A percentile compares a stretch with the other conserved stretches of the same genome.
Conservation (phyloP, 768 basidiomycete genomes). For the Termitomyces sp. region DNA sequence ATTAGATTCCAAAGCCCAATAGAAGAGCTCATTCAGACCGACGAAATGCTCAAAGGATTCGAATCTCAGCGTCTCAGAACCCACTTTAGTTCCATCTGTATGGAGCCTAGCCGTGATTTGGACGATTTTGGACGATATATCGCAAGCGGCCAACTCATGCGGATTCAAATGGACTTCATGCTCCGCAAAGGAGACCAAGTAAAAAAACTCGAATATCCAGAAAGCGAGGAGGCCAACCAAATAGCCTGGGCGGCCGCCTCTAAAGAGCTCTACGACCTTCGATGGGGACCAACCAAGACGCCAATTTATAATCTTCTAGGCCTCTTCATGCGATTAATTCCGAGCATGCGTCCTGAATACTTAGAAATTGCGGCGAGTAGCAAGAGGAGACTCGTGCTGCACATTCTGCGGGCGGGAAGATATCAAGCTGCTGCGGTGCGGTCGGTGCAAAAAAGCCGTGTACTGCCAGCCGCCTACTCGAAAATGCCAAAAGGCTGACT, state of each 20-base stretch:
- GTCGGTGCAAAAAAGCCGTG: constrained; percentile 29
- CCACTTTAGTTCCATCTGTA: constrained; percentile 28
- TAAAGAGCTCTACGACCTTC: constrained; percentile 27
- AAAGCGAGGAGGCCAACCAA: background rate
- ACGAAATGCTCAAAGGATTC: constrained; percentile 28
- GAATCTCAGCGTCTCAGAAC: constrained; percentile 36
- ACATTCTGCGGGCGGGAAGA: constrained; percentile 31
- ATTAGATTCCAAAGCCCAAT: constrained; percentile 16
- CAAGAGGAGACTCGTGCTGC: constrained; percentile 25
- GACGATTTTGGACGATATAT: constrained; percentile 28
- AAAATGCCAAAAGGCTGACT: constrained; percentile 35
- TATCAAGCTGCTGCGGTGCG: constrained; percentile 25
- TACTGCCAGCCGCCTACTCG: constrained; percentile 29
- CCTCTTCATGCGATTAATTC: constrained; percentile 24
- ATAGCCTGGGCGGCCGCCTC: constrained; percentile 17
- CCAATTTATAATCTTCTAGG: constrained; percentile 37
- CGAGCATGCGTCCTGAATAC: constrained; percentile 16
- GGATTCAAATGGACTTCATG: background rate
- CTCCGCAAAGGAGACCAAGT: background rate
- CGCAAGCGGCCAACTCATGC: constrained; percentile 20
- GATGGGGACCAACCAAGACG: constrained; percentile 38
- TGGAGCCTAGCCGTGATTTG: constrained; percentile 34
- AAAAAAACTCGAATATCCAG: background rate
- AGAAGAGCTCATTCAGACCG: constrained; percentile 26
- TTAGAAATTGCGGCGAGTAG: constrained; percentile 26